A percentile compares a stretch with the other conserved stretches of the same genome.
Conservation (phyloP, 2,329 filamentous ascomycete species). For the Purpureocillium takamizusanense region DNA sequence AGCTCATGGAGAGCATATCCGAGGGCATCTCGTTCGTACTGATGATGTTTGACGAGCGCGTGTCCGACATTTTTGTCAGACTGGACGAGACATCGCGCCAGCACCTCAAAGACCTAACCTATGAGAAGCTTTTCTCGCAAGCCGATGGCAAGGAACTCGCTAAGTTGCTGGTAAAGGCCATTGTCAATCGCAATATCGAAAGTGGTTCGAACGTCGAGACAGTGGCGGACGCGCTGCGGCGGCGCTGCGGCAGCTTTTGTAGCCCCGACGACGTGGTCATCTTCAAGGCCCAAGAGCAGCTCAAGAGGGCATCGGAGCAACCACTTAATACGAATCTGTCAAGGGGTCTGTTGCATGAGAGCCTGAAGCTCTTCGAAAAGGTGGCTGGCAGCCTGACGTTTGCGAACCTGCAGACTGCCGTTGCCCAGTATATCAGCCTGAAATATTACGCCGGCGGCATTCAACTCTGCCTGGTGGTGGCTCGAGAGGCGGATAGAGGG, state of each 20-base stretch:
- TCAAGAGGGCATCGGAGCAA: conserved; percentile 80
- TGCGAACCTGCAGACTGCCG: conserved; percentile 69
- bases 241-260: conserved; percentile 94
- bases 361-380: conserved; percentile 76
- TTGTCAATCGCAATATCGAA: conserved; percentile 95
- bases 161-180: conserved; percentile 91
- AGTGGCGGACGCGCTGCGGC: conserved; percentile 84
- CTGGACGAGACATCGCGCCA: conserved; percentile 63
- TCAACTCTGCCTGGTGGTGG: conserved; percentile 74
- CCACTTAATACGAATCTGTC: conserved; percentile 66
- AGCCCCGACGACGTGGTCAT: conserved; percentile 95
- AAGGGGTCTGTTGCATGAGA: conserved; percentile 77
- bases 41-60: conserved; percentile 87
- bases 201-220: conserved; percentile 97
- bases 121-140: conserved; percentile 78
- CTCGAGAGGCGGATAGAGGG: conserved; percentile 75
- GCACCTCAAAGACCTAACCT: conserved; percentile 69
- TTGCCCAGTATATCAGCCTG: conserved; percentile 69
- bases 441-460: conserved; percentile 93
- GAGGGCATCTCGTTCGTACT: conserved; percentile 95
- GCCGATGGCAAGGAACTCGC: conserved; percentile 76
- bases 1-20: conserved; percentile 80
- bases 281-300: conserved; percentile 94
- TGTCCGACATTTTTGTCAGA: conserved; percentile 75
- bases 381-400: conserved; percentile 76